Conservation (phyloP, 2,329 filamentous ascomycete genomes). For the Pseudopyrenochaeta lycopersici region DNA sequence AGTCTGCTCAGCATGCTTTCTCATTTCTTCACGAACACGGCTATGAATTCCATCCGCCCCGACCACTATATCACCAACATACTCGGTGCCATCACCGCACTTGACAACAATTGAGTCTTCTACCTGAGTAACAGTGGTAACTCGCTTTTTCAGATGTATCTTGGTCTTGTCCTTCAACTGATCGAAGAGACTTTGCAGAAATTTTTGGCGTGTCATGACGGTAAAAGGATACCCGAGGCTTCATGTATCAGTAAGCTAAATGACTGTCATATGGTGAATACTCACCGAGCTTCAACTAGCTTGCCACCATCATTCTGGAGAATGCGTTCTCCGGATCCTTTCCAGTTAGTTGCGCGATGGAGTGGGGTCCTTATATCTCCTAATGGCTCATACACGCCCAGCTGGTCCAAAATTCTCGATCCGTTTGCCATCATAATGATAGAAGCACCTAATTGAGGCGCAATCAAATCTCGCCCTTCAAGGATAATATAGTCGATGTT, state of each 20-base stretch:
- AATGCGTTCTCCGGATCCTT: no score
- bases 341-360: no score
- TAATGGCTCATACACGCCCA: neutral
- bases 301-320: no score
- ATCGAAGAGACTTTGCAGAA: neutral
- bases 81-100: neutral
- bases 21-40: slow-evolving; percentile 12
- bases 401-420: neutral
- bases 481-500: neutral
- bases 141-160: neutral
- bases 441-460: neutral
- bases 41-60: slow-evolving; percentile 19
- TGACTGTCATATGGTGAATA: no score
- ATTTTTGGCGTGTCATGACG: neutral
- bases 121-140: neutral
- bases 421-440: neutral
- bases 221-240: neutral
- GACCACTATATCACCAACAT: slow-evolving; percentile 10
- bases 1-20: no score
- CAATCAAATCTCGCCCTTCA: neutral
- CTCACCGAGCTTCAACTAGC: no score
- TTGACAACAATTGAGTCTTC: neutral
- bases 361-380: no score
- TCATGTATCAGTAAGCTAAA: no score
- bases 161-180: neutral